Evolutionary conservation across 306 rosid genomes (phyloP), one percentile per base, ranked within the genome.

Genomic region (Cyamopsis tetragonoloba): DNA sequence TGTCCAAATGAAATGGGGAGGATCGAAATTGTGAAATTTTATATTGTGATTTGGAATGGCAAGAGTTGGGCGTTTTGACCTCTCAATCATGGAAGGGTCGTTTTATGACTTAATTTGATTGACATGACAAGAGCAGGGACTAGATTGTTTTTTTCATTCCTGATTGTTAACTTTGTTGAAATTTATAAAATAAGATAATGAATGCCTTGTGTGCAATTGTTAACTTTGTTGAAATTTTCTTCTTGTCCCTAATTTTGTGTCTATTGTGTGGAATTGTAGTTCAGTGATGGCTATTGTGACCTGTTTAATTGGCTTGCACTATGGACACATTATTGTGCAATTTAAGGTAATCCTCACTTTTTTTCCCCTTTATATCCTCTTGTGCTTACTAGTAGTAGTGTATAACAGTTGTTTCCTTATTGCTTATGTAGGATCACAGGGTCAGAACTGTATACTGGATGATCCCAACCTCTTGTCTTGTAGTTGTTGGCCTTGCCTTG

Each of bases 231-330:
- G 24, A 62, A 50, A 69, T 51, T 30, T 44, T 51, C 61, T 72
- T 30, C 23, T 39, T 46, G 19, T 47, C 18, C 34, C 63, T 55
- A 49, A 72, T 28, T 67, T 68, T 70, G 30, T 65, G 22, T 43
- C 38, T 55, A 4, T 12, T 68, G 41, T 68, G 41, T 75, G 68
- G 69, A 37, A 23, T 62, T 69, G 51, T 49, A 92, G 99, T 64
- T 81, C 99, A 18, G 81, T 88, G 83, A 88, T 95, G 99, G 97
- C 97, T 6, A 48, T 95, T 46, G 91, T 88, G 63, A 90, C 99
- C 66, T 95, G 97, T 88, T 85, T 95, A 79, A 22, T 95, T 73
- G 99, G 99, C 61, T 70, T 95, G 87, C 97, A 95, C 65, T 90
- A 63, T 1, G 99, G 99, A 13, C 99, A 90, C 65, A 84, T 95